Evolutionary conservation across 1,284 basidiomycete genomes (phyloP).

Genomic region (Fomitopsis pinicola): DNA sequence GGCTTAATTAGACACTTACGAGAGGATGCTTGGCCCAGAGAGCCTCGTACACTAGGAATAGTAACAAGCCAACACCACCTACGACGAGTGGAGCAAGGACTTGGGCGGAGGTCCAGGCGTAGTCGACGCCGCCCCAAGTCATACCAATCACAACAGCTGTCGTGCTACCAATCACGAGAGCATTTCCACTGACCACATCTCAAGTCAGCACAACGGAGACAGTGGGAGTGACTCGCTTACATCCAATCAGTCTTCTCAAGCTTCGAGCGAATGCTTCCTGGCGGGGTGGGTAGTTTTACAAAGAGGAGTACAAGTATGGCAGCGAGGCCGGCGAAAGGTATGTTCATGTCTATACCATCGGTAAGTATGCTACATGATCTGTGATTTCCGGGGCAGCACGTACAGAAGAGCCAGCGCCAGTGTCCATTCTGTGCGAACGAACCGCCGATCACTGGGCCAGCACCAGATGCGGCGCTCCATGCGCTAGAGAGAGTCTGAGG

Average conservation of each 20-base stretch:
- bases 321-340: conserved; percentile 16
- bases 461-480: conserved; percentile 7
- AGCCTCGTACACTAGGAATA: conserved; percentile 17
- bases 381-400: neutral
- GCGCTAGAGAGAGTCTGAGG: neutral
- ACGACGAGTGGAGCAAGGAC: conserved; percentile 20
- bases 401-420: conserved; percentile 24
- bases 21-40: neutral
- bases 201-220: neutral
- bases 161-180: conserved; percentile 14
- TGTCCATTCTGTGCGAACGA: conserved; percentile 8
- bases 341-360: conserved; percentile 10
- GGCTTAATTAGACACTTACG: neutral
- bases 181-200: conserved; percentile 13
- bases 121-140: conserved; percentile 19
- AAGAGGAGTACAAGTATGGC: conserved; percentile 13
- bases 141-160: conserved; percentile 13
- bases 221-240: conserved; percentile 11
- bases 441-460: conserved; percentile 14
- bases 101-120: conserved; percentile 13
- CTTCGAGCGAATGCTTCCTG: conserved; percentile 24
- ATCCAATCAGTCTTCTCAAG: conserved; percentile 32
- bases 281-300: conserved; percentile 20
- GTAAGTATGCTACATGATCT: neutral
- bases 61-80: conserved; percentile 9